phyloP scores from a whole-genome alignment of 768 basidiomycete genomes.

The Tricholomella constricta region DNA sequence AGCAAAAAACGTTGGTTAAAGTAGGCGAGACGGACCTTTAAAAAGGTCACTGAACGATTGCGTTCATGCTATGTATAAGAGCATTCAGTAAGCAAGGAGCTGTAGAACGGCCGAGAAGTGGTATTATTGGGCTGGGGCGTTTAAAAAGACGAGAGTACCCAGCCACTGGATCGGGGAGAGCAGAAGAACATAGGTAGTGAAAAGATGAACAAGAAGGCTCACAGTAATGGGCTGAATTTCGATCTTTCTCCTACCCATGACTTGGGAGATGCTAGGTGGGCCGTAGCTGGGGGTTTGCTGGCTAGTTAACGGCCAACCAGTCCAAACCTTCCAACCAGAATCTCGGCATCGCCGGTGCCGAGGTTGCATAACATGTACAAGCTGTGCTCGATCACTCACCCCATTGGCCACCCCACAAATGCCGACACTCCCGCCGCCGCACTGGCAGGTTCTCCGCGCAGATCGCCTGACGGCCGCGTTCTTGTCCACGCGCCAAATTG shows the following conservation, averaged over 20 bases:
- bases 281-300: conserved; percentile 27
- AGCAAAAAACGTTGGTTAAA: conserved; percentile 45
- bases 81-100: conserved; percentile 14
- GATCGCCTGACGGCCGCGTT: conserved; percentile 9
- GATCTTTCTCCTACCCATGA: no score
- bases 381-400: conserved; percentile 5
- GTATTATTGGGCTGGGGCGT: conserved; percentile 25
- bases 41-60: no score
- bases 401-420: conserved; percentile 4
- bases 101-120: conserved; percentile 2
- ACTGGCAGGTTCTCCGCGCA: conserved; percentile 1
- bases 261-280: conserved; percentile 14
- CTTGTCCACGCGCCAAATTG: neutral
- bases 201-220: conserved; percentile 31
- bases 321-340: conserved; percentile 9
- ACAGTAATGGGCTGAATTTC: conserved; percentile 73
- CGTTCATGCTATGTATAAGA: conserved; percentile 76
- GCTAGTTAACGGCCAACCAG: conserved; percentile 12
- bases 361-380: conserved; percentile 10
- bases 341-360: conserved; percentile 12
- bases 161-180: conserved; percentile 18
- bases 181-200: conserved; percentile 19
- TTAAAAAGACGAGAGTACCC: neutral
- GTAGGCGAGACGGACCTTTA: no score
- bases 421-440: conserved; percentile 8